Conservation (phyloP, 2,329 filamentous ascomycete species). For the Fusarium oligoseptatum region DNA sequence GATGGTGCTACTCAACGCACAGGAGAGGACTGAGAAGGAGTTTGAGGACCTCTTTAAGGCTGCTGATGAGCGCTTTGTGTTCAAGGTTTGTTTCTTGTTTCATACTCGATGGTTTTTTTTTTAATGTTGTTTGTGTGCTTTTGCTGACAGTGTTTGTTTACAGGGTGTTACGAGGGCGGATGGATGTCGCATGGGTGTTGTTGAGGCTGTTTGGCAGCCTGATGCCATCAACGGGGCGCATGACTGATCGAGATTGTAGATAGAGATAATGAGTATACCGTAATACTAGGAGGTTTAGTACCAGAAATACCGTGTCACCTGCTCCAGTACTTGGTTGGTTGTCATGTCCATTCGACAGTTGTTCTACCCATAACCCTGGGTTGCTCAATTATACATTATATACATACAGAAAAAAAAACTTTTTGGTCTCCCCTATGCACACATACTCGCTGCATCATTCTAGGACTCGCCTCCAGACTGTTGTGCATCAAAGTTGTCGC, state of each 20-base stretch:
- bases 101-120: background rate
- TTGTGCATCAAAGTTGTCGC: background rate
- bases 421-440: background rate
- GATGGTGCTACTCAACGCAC: constrained; percentile 64
- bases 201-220: constrained; percentile 63
- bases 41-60: constrained; percentile 60
- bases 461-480: background rate
- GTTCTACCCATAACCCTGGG: background rate
- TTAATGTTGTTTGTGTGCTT: background rate
- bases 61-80: constrained; percentile 58
- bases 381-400: background rate
- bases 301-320: background rate
- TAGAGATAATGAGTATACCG: background rate
- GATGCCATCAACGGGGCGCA: constrained; percentile 18
- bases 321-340: background rate
- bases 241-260: background rate
- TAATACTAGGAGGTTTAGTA: background rate
- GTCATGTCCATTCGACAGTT: background rate
- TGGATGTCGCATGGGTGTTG: constrained; percentile 61
- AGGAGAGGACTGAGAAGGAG: constrained; percentile 62
- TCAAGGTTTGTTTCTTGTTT: constrained; percentile 51
- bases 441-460: background rate
- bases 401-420: background rate
- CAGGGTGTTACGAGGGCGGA: constrained; percentile 57
- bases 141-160: constrained; percentile 16